A percentile compares a stretch with the other conserved stretches of the same genome.
Conservation (phyloP, 805 yeast species). For the Saturnispora diversa region DNA sequence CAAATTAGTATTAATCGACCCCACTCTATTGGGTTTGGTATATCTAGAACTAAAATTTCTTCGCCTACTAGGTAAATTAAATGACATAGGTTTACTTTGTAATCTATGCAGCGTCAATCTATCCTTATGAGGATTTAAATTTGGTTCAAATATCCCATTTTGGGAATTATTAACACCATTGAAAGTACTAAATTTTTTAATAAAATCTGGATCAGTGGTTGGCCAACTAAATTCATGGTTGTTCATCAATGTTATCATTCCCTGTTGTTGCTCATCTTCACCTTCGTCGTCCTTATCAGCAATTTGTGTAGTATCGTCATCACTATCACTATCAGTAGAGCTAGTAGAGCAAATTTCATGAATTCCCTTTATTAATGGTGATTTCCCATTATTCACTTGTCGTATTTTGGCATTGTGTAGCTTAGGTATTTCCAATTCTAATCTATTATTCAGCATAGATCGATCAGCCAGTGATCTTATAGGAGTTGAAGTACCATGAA, state of each 20-base stretch:
- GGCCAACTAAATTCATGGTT: slow-evolving; percentile 29
- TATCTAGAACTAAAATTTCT: slow-evolving; percentile 15
- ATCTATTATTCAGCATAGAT: not conserved
- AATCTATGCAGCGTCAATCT: not conserved
- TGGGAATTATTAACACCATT: not conserved
- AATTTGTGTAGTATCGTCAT: not conserved
- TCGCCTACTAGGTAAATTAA: slow-evolving; percentile 12
- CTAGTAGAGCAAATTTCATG: not conserved
- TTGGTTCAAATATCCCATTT: not conserved
- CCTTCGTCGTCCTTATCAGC: not conserved
- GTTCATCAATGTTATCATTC: slow-evolving; percentile 26
- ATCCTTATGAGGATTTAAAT: not conserved
- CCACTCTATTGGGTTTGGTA: slow-evolving; percentile 4
- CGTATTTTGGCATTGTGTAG: slow-evolving; percentile 8
- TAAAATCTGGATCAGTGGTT: slow-evolving; percentile 11
- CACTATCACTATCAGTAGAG: not conserved
- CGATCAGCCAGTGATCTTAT: slow-evolving; percentile 1
- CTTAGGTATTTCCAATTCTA: slow-evolving; percentile 3
- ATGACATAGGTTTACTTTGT: not conserved
- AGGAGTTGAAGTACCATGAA: slow-evolving; percentile 5
- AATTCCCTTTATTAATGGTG: not conserved
- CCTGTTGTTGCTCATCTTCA: slow-evolving; percentile 7
- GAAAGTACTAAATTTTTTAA: not conserved
- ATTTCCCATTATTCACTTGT: not conserved
- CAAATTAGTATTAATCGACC: not conserved